Evolutionary conservation across 2,329 filamentous ascomycete species (phyloP).

Genomic region (Microdochium nivale): DNA sequence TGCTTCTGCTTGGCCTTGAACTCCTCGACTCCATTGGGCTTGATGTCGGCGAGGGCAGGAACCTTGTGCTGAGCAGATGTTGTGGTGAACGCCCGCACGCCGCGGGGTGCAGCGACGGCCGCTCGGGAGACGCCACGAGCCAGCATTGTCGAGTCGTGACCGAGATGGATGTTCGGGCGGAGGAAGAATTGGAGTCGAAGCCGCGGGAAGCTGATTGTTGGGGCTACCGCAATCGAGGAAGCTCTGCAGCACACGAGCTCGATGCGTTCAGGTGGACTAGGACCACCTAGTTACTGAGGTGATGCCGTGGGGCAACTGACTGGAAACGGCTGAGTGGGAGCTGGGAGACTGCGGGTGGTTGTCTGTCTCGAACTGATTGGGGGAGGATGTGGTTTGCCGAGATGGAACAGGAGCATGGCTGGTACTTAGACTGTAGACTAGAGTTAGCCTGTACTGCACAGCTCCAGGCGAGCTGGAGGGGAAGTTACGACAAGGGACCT

Average conservation of each 20-base stretch:
- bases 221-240: too few relatives aligned
- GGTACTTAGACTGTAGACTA: too few relatives aligned
- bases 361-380: too few relatives aligned
- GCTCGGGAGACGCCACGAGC: slow-evolving; percentile 41
- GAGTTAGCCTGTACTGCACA: too few relatives aligned
- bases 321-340: too few relatives aligned
- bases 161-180: not conserved
- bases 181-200: not conserved
- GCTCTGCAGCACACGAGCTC: too few relatives aligned
- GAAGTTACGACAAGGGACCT: not conserved
- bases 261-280: too few relatives aligned
- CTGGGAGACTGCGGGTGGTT: too few relatives aligned
- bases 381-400: too few relatives aligned
- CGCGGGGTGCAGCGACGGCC: slow-evolving; percentile 35
- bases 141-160: slow-evolving; percentile 31
- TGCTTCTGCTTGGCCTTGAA: slow-evolving; percentile 80
- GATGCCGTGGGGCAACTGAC: too few relatives aligned
- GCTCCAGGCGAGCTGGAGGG: not conserved
- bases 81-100: slow-evolving; percentile 49
- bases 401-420: too few relatives aligned
- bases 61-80: slow-evolving; percentile 40
- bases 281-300: too few relatives aligned
- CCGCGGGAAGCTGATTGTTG: not conserved
- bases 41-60: slow-evolving; percentile 81
- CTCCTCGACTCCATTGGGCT: slow-evolving; percentile 58